Evolutionary conservation across 352 stramenopile species (phyloP), one percentile per base, ranked within the genome.

Genomic region (Pythium sukuiense): DNA sequence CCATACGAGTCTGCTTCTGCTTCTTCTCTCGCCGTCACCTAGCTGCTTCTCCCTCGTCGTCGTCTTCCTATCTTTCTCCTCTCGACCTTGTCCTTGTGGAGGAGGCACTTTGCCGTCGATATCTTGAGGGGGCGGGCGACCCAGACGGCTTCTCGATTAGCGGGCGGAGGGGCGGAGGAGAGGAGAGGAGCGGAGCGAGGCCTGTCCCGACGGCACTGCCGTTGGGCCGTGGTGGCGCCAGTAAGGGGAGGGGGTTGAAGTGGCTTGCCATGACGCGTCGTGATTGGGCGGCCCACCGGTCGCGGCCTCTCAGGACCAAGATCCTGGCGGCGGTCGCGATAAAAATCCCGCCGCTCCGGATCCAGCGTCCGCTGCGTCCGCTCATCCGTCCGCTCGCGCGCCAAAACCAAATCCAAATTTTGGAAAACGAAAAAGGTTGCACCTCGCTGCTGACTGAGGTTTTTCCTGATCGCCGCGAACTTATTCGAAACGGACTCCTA

Each of bases 1-100:
- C 82, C 84, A 93, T 93, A 11, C 20, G 37, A 39, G 18, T 48
- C 35, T 9, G 16, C 26, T 26, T 24, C 7, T 35, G 20, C 29
- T 37, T 24, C 24, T 27, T 55, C 30, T 30, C 45, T 52, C n/a
- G 41, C 16, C 45, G 45, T 29, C 45, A 49, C 41, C 41, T 49
- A 24, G 20, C 20, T 24, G 20, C 20, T 24, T 49, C 41, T 52
- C 18, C 45, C 12, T 3, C 45, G 29, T n/a, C 45, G 45, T 61
- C 24, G 52, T 27, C 27, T 37, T 52, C 35, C 55, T 52, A 32
- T 18, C 6, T 52, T 46, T 18, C 6, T 26, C 18, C 30, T 46
- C 29, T 29, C 20, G 29, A 30, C 4, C 7, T 32, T 45, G 41
- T 29, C n/a, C 8, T 18, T 26, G 27, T 39, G 27, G 4, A 3